A percentile compares a stretch with the other conserved stretches of the same genome.
phyloP scores from a whole-genome alignment of 2,329 filamentous ascomycete species.

The Eurotiales sp. region DNA sequence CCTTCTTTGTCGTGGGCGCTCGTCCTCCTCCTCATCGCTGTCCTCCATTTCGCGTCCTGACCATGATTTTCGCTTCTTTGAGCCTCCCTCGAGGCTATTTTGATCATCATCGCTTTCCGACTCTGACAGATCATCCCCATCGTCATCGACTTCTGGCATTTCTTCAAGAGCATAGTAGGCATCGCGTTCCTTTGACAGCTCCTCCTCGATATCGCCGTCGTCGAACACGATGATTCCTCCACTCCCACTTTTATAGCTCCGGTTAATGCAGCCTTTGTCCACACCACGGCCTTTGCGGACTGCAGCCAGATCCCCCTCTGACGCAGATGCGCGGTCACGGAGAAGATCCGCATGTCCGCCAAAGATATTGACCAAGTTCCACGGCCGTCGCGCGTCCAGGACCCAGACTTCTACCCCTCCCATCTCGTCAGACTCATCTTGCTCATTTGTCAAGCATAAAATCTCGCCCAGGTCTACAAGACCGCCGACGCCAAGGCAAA shows the following conservation, averaged over 20 bases:
- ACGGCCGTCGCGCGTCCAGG: slow-evolving; percentile 83
- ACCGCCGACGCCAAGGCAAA: slow-evolving; percentile 89
- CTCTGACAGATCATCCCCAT: slow-evolving; percentile 59
- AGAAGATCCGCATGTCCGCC: slow-evolving; percentile 53
- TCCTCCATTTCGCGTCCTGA: slow-evolving; percentile 68
- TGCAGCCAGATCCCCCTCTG: slow-evolving; percentile 39
- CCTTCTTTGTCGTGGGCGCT: slow-evolving; percentile 72
- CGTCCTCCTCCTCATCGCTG: slow-evolving; percentile 64
- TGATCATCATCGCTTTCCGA: slow-evolving; percentile 53
- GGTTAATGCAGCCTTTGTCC: slow-evolving; percentile 66
- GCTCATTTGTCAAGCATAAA: slow-evolving; percentile 65
- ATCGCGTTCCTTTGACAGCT: slow-evolving; percentile 67
- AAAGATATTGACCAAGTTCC: slow-evolving; percentile 94
- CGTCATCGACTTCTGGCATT: slow-evolving; percentile 85
- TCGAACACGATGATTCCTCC: slow-evolving; percentile 94
- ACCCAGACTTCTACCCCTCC: slow-evolving; percentile 94
- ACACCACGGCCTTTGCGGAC: slow-evolving; percentile 61
- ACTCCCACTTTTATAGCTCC: slow-evolving; percentile 69
- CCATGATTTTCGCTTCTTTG: slow-evolving; percentile 75
- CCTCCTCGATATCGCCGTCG: slow-evolving; percentile 89
- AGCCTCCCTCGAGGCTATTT: slow-evolving; percentile 26
- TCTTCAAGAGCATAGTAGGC: slow-evolving; percentile 82
- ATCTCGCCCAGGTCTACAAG: slow-evolving; percentile 81
- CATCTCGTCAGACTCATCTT: slow-evolving; percentile 60
- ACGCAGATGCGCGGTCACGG: slow-evolving; percentile 47